phyloP scores from a whole-genome alignment of 257 asterid species.

The Solanum gracilifrons region DNA sequence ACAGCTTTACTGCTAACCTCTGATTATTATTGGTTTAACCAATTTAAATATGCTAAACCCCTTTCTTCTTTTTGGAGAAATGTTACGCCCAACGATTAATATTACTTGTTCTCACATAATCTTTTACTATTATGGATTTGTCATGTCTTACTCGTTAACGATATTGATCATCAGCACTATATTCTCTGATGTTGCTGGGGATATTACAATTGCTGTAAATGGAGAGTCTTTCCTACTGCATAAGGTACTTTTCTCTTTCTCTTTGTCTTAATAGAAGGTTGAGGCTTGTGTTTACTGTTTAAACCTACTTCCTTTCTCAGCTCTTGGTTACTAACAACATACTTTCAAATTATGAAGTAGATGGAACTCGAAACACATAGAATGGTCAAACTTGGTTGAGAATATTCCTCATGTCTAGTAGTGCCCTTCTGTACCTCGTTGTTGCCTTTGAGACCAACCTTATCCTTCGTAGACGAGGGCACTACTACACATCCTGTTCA shows the following conservation, averaged over 20 bases:
- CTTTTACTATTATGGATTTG: background rate
- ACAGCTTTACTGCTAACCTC: background rate
- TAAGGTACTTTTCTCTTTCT: conserved; percentile 25
- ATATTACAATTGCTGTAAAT: conserved; percentile 39
- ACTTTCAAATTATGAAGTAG: background rate
- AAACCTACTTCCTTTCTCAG: background rate
- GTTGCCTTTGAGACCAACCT: background rate
- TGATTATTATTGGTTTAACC: background rate
- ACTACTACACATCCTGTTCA: background rate
- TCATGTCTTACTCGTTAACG: background rate
- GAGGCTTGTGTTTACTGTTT: background rate
- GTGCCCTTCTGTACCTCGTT: background rate
- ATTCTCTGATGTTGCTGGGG: conserved; percentile 61
- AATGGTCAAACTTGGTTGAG: background rate
- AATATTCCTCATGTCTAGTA: background rate
- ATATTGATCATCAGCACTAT: conserved; percentile 20
- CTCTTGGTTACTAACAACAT: background rate
- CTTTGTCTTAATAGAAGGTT: background rate
- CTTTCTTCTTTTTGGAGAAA: background rate
- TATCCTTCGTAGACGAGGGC: background rate
- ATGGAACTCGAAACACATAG: background rate
- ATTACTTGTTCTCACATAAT: background rate
- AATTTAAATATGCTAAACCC: background rate
- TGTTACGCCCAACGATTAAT: background rate
- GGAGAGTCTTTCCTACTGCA: conserved; percentile 49